Evolutionary conservation across 2,329 filamentous ascomycete species (phyloP).

Genomic region (Epichloe sylvatica): DNA sequence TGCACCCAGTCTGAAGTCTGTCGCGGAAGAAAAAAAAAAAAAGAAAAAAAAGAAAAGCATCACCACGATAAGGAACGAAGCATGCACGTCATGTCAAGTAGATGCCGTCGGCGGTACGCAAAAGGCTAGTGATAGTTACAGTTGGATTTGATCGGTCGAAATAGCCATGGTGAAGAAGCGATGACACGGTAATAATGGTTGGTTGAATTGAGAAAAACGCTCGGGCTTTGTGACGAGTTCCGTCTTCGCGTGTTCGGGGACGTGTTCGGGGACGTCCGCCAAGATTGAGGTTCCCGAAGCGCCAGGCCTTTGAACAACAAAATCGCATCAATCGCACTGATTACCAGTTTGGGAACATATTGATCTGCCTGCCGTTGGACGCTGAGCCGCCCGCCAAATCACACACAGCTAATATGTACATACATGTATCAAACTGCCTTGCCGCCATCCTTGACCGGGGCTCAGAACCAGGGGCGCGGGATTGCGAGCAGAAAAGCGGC

Average conservation of each 20-base stretch:
- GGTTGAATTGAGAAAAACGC: too few relatives aligned
- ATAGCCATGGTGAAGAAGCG: too few relatives aligned
- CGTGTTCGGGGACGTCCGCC: neutral
- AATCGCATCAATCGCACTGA: conserved; percentile 7
- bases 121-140: too few relatives aligned
- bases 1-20: too few relatives aligned
- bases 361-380: neutral
- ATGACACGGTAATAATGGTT: too few relatives aligned
- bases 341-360: conserved; percentile 3
- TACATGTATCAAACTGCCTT: neutral
- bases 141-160: neutral
- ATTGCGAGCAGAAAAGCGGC: too few relatives aligned
- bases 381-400: neutral
- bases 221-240: neutral
- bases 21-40: too few relatives aligned
- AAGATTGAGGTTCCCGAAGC: neutral
- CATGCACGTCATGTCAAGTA: too few relatives aligned
- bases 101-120: too few relatives aligned
- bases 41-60: too few relatives aligned
- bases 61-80: too few relatives aligned
- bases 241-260: neutral
- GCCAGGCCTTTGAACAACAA: neutral
- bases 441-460: neutral
- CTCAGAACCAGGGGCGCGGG: too few relatives aligned
- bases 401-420: neutral